Evolutionary conservation across 306 rosid species (phyloP).

Genomic region (Canavalia gladiata): DNA sequence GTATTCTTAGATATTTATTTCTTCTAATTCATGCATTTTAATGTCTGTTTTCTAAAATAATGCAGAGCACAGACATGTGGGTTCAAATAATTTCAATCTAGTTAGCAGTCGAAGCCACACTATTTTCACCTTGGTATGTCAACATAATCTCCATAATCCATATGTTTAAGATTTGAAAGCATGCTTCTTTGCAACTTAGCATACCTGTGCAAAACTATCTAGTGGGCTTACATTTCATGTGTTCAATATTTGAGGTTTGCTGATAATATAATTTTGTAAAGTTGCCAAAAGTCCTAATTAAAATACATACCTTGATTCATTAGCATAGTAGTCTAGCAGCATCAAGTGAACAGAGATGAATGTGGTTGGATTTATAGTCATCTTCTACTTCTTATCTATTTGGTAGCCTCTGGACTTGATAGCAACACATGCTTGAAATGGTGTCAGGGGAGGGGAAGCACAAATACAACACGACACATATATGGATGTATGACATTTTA

Average conservation of each 20-base stretch:
- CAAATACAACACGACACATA: background rate
- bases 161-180: constrained; percentile 36
- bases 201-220: background rate
- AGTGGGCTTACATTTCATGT: background rate
- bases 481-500: background rate
- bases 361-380: background rate
- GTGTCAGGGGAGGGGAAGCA: background rate
- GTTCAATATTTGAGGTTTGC: constrained; percentile 32
- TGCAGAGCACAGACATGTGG: constrained; percentile 94
- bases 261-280: constrained; percentile 17
- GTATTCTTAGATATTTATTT: constrained; percentile 34
- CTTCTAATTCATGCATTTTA: constrained; percentile 43
- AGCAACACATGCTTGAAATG: background rate
- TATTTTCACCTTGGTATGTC: constrained; percentile 83
- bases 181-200: background rate
- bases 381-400: background rate
- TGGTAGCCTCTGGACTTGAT: background rate
- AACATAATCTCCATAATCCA: constrained; percentile 40
- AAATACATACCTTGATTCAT: background rate
- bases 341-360: background rate
- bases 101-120: constrained; percentile 96
- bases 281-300: constrained; percentile 1
- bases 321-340: constrained; percentile 6
- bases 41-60: constrained; percentile 41
- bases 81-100: constrained; percentile 89